phyloP scores from a whole-genome alignment of 2,329 filamentous ascomycete genomes.

The Alternaria sp. region DNA sequence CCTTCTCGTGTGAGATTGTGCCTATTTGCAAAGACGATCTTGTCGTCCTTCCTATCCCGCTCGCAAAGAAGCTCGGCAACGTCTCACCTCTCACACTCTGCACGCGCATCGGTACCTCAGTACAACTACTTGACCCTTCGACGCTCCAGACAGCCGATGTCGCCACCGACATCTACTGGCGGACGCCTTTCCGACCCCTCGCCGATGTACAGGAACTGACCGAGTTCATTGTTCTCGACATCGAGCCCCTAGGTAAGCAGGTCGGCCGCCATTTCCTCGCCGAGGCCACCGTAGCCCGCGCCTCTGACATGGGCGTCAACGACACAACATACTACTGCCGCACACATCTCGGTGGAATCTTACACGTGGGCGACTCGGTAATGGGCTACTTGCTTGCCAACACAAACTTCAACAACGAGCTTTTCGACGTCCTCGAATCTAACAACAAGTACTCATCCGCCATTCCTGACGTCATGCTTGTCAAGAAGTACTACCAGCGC shows the following conservation, averaged over 20 bases:
- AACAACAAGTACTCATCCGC: slow-evolving; percentile 74
- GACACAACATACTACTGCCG: slow-evolving; percentile 88
- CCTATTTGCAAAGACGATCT: slow-evolving; percentile 98
- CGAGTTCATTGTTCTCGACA: slow-evolving; percentile 95
- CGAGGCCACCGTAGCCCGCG: slow-evolving; percentile 87
- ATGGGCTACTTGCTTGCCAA: slow-evolving; percentile 93
- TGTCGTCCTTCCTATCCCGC: slow-evolving; percentile 87
- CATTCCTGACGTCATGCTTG: slow-evolving; percentile 91
- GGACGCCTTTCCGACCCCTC: slow-evolving; percentile 83
- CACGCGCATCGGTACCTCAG: slow-evolving; percentile 84
- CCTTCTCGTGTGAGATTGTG: slow-evolving; percentile 86
- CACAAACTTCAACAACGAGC: slow-evolving; percentile 89
- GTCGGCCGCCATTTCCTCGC: slow-evolving; percentile 86
- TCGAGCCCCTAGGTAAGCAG: slow-evolving; percentile 77
- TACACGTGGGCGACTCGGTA: slow-evolving; percentile 89
- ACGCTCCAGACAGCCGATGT: slow-evolving; percentile 93
- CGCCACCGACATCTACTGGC: slow-evolving; percentile 85
- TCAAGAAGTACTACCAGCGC: slow-evolving; percentile 95
- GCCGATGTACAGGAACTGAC: slow-evolving; percentile 85
- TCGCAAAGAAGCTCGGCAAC: slow-evolving; percentile 88
- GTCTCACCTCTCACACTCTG: slow-evolving; percentile 88
- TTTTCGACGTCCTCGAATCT: slow-evolving; percentile 86
- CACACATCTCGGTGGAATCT: slow-evolving; percentile 85
- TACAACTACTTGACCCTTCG: slow-evolving; percentile 89
- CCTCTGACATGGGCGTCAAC: slow-evolving; percentile 85